Base-by-base conservation (phyloP, 805 yeast species). In the Nakazawaea molendinolei region DNA sequence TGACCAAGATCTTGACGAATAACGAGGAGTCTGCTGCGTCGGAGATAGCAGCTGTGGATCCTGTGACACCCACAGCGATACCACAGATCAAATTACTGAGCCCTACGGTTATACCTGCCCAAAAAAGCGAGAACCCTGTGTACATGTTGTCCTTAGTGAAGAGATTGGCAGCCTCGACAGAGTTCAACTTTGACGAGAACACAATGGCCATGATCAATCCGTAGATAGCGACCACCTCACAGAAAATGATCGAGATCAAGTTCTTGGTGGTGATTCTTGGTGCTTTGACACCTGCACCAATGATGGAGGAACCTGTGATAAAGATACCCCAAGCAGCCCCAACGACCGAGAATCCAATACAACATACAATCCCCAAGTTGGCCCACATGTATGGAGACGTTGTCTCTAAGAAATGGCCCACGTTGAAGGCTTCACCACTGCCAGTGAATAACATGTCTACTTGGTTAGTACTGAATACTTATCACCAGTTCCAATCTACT, bases 241-340 rank as follows among this genome's bases (percentile, higher is more conserved):
- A 92, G 70, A 92, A 92, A 65, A 92, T 94, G 59, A 92, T 92
- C 28, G 95, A 84, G 46, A 92, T 94, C 57, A 92, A 74, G 60
- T 92, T 92, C 69, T 92, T 92, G 38, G 98, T 92, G 29, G 97
- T 89, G 56, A 92, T 94, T 57, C 97, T 72, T 35, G 98, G 98
- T 10, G 95, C 92, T 60, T 85, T 85, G 42, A 92, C 97, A 67
- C 98, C 98, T 3, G 98, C 98, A 50, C 98, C 98, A 44, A 92
- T 64, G 49, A 92, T 85, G 20, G 96, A 78, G 1, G 96, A 71
- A 27, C 98, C 98, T 2, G 97, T 90, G 43, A 92, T 74, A 58
- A 90, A 92, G 48, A 92, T 92, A 45, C 98, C 98, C 98, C 98
- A 92, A 5, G 97, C 97, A 12, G 98, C 98, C 26, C 98, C 98